phyloP scores from a whole-genome alignment of 495 filamentous ascomycete species.

The Annulohypoxylon nitens region DNA sequence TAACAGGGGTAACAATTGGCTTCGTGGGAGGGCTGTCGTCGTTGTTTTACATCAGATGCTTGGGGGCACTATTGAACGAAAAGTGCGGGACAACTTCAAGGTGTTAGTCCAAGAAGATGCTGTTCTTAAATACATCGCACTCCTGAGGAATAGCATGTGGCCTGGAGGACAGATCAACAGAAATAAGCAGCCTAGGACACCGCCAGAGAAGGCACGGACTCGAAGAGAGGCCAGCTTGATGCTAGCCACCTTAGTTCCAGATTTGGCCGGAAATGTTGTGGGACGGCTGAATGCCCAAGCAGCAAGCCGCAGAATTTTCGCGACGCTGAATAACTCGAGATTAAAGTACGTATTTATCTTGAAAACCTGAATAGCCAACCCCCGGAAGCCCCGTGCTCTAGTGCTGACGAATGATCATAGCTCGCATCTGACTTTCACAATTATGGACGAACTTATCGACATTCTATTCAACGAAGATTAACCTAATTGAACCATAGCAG shows the following conservation, averaged over 20 bases:
- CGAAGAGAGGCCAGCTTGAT: constrained; percentile 81
- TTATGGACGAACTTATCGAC: constrained; percentile 82
- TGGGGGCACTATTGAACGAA: constrained; percentile 97
- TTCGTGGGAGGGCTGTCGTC: constrained; percentile 94
- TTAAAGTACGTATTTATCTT: constrained; percentile 69
- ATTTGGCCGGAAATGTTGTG: constrained; percentile 84
- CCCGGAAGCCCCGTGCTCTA: neutral
- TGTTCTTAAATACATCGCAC: constrained; percentile 77
- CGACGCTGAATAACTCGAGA: constrained; percentile 81
- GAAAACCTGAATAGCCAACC: neutral
- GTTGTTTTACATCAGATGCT: constrained; percentile 84
- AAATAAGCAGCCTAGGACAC: constrained; percentile 68
- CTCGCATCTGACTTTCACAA: constrained; percentile 80
- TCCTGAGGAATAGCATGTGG: constrained; percentile 83
- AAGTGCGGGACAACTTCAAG: constrained; percentile 84
- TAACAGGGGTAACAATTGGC: constrained; percentile 92
- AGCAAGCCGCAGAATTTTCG: constrained; percentile 82
- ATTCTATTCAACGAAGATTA: constrained; percentile 72
- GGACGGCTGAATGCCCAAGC: constrained; percentile 86
- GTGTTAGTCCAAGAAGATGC: constrained; percentile 80
- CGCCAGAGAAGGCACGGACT: constrained; percentile 76
- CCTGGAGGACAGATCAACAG: constrained; percentile 72
- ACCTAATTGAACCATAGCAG: constrained; percentile 5
- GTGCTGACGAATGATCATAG: constrained; percentile 58
- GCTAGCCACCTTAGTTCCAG: constrained; percentile 85